A percentile compares a stretch with the other conserved stretches of the same genome.
These are phyloP conservation scores for Xanthoparmelia taractica DNA, from an alignment of 495 filamentous ascomycete genomes.

Conservation along the genomic window DNA sequence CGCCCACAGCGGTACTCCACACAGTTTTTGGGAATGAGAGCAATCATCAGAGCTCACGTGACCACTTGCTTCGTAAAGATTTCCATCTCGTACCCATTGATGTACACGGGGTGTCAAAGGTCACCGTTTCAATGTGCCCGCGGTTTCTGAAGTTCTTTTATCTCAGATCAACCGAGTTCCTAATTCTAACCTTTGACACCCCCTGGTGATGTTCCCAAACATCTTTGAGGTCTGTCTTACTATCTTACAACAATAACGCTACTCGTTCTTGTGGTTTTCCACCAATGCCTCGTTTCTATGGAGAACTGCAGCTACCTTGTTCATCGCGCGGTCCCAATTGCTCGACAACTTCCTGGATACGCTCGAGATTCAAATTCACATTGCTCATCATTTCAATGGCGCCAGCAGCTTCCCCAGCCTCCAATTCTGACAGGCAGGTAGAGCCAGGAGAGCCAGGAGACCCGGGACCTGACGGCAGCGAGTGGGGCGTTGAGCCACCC, in stretches of 20 bases:
- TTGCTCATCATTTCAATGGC: background rate
- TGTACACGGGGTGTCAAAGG: too few species aligned
- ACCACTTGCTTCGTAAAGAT: too few species aligned
- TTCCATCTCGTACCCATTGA: too few species aligned
- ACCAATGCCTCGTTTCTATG: background rate
- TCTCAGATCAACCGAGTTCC: too few species aligned
- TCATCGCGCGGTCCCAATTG: background rate
- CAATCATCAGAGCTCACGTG: too few species aligned
- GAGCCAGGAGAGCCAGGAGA: background rate
- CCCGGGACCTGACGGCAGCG: background rate
- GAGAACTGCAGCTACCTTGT: background rate
- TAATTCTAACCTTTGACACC: too few species aligned
- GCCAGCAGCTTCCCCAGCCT: background rate
- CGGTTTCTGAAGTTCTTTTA: too few species aligned
- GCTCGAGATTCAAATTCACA: background rate
- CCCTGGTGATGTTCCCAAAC: too few species aligned
- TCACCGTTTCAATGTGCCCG: too few species aligned
- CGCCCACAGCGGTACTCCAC: too few species aligned
- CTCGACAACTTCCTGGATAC: slow-evolving; percentile 6
- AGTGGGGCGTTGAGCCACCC: background rate
- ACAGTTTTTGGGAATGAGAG: too few species aligned
- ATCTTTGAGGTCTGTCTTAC: too few species aligned
- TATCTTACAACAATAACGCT: background rate
- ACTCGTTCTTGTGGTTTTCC: background rate
- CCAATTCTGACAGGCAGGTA: background rate